Percentiles rank a stretch among this genome's conserved stretches.
Evolutionary conservation across 2,329 filamentous ascomycete species (phyloP).

Genomic region (Microsporum ferrugineum): DNA sequence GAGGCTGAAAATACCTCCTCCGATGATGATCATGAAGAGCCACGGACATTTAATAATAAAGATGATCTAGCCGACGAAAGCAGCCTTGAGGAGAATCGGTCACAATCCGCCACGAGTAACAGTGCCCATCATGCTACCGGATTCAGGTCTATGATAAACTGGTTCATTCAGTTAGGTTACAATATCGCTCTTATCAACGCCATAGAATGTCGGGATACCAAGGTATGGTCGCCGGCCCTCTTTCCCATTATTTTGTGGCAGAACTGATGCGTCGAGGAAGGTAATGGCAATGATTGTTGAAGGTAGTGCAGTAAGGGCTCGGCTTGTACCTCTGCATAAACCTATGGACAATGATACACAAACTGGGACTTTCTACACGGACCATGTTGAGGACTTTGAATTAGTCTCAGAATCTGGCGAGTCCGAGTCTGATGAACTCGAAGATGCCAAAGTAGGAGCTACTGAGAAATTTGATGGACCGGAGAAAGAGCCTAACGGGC

Average conservation of each 20-base stretch:
- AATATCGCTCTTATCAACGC: constrained; percentile 55
- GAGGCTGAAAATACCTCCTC: not conserved
- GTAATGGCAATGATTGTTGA: constrained; percentile 42
- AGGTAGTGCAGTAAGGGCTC: constrained; percentile 5
- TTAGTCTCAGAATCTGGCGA: not conserved
- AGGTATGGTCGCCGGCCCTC: constrained; percentile 32
- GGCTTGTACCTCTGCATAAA: not conserved
- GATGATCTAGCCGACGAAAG: constrained; percentile 16
- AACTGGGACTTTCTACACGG: not conserved
- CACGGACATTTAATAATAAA: constrained; percentile 11
- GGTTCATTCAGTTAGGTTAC: constrained; percentile 45
- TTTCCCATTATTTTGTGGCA: constrained; percentile 6
- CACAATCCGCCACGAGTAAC: not conserved
- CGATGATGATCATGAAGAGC: constrained; percentile 13
- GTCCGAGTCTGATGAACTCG: not conserved
- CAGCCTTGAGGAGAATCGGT: constrained; percentile 15
- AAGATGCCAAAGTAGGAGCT: not conserved
- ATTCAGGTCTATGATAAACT: constrained; percentile 42
- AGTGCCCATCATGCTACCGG: constrained; percentile 5
- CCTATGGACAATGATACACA: not conserved
- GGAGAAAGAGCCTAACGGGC: not conserved
- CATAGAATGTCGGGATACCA: constrained; percentile 53
- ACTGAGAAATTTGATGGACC: not conserved
- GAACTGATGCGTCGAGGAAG: constrained; percentile 15
- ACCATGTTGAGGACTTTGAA: not conserved